phyloP scores from a whole-genome alignment of 306 rosid genomes.

The Abrus precatorius region DNA sequence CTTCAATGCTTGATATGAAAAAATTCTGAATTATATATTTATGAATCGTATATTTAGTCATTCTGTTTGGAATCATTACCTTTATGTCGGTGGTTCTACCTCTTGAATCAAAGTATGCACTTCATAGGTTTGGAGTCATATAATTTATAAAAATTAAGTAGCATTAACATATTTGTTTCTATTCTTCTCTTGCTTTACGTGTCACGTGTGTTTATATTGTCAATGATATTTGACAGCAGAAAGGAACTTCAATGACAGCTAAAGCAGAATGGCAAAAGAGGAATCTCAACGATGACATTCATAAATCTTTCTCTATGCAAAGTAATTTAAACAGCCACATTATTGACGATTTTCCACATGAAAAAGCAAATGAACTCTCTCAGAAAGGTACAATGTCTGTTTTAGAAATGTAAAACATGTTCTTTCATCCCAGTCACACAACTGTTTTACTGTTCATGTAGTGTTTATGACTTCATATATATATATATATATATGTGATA shows the following conservation, averaged over 20 bases:
- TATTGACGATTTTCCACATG: conserved; percentile 42
- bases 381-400: conserved; percentile 49
- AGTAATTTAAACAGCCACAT: conserved; percentile 33
- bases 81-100: conserved; percentile 9
- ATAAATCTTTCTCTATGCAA: conserved; percentile 41
- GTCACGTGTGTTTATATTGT: conserved; percentile 13
- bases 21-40: conserved; percentile 14
- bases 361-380: conserved; percentile 49
- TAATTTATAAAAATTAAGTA: not conserved
- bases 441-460: conserved; percentile 45
- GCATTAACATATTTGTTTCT: not conserved
- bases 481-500: no score
- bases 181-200: conserved; percentile 14
- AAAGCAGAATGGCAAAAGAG: conserved; percentile 57
- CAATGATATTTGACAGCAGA: conserved; percentile 48
- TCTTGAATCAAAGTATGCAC: conserved; percentile 20
- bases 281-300: conserved; percentile 46
- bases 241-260: conserved; percentile 46
- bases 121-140: conserved; percentile 24
- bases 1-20: not conserved
- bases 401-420: conserved; percentile 42
- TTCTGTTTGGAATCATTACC: no score
- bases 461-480: conserved; percentile 21
- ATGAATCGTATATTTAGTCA: conserved; percentile 1
- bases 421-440: conserved; percentile 32